Evolutionary conservation across 306 rosid genomes (phyloP), one percentile per base, ranked within the genome.

Genomic region (Cyamopsis tetragonoloba): DNA sequence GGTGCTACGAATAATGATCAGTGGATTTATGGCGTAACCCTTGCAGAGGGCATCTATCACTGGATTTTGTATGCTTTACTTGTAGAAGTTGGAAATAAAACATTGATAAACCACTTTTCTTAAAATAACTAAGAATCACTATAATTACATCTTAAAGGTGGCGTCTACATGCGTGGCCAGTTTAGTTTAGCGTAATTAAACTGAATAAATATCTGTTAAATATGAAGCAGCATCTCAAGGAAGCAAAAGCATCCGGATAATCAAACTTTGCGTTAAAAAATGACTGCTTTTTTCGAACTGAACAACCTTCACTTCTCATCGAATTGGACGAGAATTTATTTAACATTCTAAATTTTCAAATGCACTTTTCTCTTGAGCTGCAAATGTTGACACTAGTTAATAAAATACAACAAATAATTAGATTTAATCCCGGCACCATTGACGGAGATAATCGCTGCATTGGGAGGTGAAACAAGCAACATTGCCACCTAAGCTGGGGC

Each of bases 401-500:
- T 55, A 10, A 47, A 57, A 60, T 39, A 4, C 7, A 44, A 43
- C 24, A 51, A 43, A 32, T n/a, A 35, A 55, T 67, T 46, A 14
- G 42, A 70, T 23, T 75, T 32, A 15, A 59, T 59, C n/a, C 41
- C 56, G 47, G 47, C 66, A 54, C 3, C 46, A 47, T 59, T 76
- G 66, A 55, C 12, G 58, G 63, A 27, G 26, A 13, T 59, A 12
- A 30, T 17, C 9, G 10, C 32, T 9, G 73, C 28, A 15, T 38
- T 24, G 26, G 56, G 53, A 58, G 56, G 49, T 46, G 56, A n/a
- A 38, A 15, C 37, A 44, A 70, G 30, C 59, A 43, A 43, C 3
- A 42, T 7, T 3, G 35, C 15, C 55, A 72, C 24, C 77, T 78
- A 86, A 6, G 87, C 81, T 1, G 85, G 59, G 73, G 92, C 75